Evolutionary conservation across 345 rosid genomes (phyloP).

Genomic region (Lepidium aucheri): DNA sequence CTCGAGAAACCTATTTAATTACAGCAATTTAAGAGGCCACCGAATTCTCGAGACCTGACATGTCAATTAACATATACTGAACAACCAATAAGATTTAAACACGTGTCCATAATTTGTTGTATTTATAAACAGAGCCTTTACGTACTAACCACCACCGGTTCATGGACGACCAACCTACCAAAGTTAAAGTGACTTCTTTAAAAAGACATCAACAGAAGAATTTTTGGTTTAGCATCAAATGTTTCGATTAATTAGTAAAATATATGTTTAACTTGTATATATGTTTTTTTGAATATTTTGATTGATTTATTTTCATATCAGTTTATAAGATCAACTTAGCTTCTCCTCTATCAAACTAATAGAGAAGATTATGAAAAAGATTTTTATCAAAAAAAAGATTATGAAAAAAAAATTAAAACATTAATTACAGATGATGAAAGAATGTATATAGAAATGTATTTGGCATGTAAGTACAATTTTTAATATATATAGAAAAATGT

Average conservation of each 20-base stretch:
- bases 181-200: background rate
- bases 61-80: background rate
- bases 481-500: no score
- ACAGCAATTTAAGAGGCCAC: constrained; percentile 7
- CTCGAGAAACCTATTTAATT: background rate
- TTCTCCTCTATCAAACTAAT: no score
- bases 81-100: background rate
- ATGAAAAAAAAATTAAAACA: no score
- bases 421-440: no score
- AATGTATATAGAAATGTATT: no score
- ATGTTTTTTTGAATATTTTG: no score
- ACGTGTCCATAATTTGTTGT: background rate
- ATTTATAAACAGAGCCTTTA: background rate
- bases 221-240: background rate
- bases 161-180: background rate
- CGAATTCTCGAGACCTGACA: constrained; percentile 3
- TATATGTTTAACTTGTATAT: background rate
- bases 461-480: no score
- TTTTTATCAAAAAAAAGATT: no score
- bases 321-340: no score
- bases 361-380: no score
- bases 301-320: no score
- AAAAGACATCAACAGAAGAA: background rate
- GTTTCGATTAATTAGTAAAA: no score
- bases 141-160: constrained; percentile 11